Percentiles rank a stretch among this genome's conserved stretches.
Evolutionary conservation across 768 basidiomycete species (phyloP).

Genomic region (Phanerochaete sordida): DNA sequence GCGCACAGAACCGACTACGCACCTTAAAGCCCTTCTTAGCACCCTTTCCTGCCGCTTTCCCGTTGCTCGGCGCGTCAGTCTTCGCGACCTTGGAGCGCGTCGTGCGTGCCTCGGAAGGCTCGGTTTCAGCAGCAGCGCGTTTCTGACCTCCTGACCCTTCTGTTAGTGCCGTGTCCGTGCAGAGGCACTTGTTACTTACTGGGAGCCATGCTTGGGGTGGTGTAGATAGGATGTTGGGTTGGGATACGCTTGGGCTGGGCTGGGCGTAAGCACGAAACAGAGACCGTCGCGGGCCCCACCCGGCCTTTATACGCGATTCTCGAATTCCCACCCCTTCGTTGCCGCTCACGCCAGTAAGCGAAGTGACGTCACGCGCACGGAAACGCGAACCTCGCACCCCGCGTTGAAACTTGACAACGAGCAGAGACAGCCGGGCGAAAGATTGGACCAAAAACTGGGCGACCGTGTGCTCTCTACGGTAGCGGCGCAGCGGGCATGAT

Average conservation of each 20-base stretch:
- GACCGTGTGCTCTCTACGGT: too few species aligned
- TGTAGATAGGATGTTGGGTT: background rate
- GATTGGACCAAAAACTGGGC: too few species aligned
- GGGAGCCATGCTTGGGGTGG: background rate
- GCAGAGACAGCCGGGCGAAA: too few species aligned
- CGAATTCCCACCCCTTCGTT: background rate
- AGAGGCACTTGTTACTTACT: background rate
- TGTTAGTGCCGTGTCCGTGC: background rate
- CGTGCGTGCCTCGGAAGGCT: constrained; percentile 11
- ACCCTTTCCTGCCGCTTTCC: constrained; percentile 31
- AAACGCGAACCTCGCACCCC: background rate
- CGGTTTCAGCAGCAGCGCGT: constrained; percentile 24
- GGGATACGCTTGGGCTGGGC: background rate
- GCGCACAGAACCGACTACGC: constrained; percentile 9
- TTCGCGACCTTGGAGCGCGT: constrained; percentile 48
- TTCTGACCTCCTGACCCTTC: constrained; percentile 13
- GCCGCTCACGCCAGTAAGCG: background rate
- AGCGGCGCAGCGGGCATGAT: too few species aligned
- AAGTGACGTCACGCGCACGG: constrained; percentile 2
- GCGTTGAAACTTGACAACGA: too few species aligned
- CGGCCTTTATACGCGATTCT: background rate
- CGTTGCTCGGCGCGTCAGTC: constrained; percentile 26
- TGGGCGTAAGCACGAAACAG: background rate
- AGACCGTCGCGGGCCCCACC: background rate
- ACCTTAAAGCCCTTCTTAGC: constrained; percentile 48